Percentiles rank a stretch among this genome's conserved stretches.
Evolutionary conservation across 495 filamentous ascomycete genomes (phyloP).

Genomic region (Cenococcum geophilum): DNA sequence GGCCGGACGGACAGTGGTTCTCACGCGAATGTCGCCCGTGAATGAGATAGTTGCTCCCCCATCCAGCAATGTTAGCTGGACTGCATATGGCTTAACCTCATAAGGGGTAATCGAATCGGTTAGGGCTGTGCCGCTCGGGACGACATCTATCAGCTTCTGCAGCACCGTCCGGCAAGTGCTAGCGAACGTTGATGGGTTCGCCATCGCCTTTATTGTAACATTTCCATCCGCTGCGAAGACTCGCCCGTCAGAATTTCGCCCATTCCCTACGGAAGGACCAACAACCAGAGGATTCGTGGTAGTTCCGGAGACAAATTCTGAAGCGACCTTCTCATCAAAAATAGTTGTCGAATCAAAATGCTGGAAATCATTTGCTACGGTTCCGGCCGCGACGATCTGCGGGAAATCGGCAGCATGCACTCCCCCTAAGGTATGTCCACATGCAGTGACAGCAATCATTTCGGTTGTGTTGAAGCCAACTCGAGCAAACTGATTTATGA

Average conservation of each 20-base stretch:
- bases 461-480: constrained; percentile 52
- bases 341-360: constrained; percentile 43
- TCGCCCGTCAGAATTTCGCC: constrained; percentile 49
- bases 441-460: constrained; percentile 57
- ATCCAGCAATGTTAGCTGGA: constrained; percentile 38
- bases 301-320: constrained; percentile 51
- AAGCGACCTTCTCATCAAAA: constrained; percentile 53
- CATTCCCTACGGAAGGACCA: constrained; percentile 39
- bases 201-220: constrained; percentile 48
- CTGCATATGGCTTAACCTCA: constrained; percentile 51
- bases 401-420: constrained; percentile 54
- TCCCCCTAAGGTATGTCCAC: constrained; percentile 57
- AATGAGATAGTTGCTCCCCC: constrained; percentile 38
- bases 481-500: constrained; percentile 49
- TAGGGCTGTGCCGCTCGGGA: constrained; percentile 48
- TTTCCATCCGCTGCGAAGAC: constrained; percentile 54
- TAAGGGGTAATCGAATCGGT: constrained; percentile 51
- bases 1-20: constrained; percentile 35
- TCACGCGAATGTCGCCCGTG: constrained; percentile 40
- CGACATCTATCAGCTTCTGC: constrained; percentile 57
- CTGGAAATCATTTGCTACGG: constrained; percentile 44
- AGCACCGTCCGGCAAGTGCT: constrained; percentile 47
- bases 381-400: constrained; percentile 44
- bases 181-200: constrained; percentile 41
- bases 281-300: constrained; percentile 47